Percentiles rank a stretch among this genome's conserved stretches.
Conservation (phyloP, 345 rosid species). For the Pistacia vera region DNA sequence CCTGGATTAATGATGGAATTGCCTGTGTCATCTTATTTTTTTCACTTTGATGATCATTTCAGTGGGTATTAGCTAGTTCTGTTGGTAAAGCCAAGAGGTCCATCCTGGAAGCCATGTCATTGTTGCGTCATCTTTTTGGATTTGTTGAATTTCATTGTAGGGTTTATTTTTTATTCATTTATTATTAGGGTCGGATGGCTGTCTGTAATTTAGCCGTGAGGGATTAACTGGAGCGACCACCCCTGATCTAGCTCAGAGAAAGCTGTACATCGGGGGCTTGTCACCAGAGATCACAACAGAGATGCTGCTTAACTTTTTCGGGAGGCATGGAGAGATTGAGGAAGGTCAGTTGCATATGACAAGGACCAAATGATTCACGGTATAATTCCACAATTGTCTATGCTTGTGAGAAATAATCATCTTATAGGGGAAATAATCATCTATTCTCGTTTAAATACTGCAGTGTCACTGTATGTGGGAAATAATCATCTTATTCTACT, state of each 20-base stretch:
- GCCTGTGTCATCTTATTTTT: background rate
- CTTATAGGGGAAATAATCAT: too few relatives aligned
- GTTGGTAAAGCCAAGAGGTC: background rate
- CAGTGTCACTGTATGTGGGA: background rate
- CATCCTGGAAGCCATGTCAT: background rate
- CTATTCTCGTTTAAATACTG: too few relatives aligned
- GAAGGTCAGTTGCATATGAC: slow-evolving; percentile 76
- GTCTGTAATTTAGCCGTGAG: slow-evolving; percentile 69
- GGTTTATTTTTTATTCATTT: background rate
- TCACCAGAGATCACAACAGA: slow-evolving; percentile 66
- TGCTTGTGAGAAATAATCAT: background rate
- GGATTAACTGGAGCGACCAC: slow-evolving; percentile 51
- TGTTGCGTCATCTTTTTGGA: background rate
- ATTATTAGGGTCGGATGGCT: slow-evolving; percentile 63
- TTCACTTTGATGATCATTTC: background rate
- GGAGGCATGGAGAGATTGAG: slow-evolving; percentile 63
- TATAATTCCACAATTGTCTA: slow-evolving; percentile 11
- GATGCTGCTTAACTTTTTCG: slow-evolving; percentile 47
- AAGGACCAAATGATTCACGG: slow-evolving; percentile 73
- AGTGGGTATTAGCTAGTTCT: background rate
- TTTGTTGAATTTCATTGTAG: background rate
- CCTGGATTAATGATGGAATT: background rate
- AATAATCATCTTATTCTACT: slow-evolving; percentile 15
- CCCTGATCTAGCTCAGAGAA: slow-evolving; percentile 57
- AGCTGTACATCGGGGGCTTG: slow-evolving; percentile 66